These are phyloP conservation scores for Durio zibethinus DNA, from an alignment of 345 rosid genomes.

Conservation along the genomic window DNA sequence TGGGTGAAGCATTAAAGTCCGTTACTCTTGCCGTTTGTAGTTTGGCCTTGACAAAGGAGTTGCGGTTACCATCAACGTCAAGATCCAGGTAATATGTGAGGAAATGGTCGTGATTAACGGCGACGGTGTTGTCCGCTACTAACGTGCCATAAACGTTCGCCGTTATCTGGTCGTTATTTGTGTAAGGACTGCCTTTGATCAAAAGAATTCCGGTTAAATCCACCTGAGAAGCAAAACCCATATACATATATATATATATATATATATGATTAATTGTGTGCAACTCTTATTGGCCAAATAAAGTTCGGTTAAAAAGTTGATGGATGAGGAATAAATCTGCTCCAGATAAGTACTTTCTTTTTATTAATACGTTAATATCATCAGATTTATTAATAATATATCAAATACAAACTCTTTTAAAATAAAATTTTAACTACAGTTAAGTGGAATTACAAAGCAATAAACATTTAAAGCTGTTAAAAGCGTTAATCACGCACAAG, in stretches of 20 bases:
- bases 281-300: no score
- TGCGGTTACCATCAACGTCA: constrained; percentile 60
- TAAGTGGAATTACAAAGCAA: no score
- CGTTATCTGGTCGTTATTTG: constrained; percentile 41
- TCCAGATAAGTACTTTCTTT: no score
- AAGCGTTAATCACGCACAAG: neutral
- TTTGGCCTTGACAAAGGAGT: constrained; percentile 70
- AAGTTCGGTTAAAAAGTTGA: no score
- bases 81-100: constrained; percentile 75
- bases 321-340: no score
- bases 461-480: neutral
- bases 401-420: no score
- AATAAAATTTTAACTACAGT: no score
- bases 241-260: no score
- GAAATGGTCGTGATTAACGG: constrained; percentile 73
- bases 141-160: constrained; percentile 49
- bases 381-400: no score
- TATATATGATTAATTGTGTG: no score
- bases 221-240: constrained; percentile 36
- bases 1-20: constrained; percentile 30
- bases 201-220: constrained; percentile 59
- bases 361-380: no score
- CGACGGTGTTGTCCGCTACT: constrained; percentile 64
- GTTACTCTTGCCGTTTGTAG: constrained; percentile 35
- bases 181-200: constrained; percentile 51